Evolutionary conservation across 352 stramenopile species (phyloP).

Genomic region (Globisporangium megalacanthum): DNA sequence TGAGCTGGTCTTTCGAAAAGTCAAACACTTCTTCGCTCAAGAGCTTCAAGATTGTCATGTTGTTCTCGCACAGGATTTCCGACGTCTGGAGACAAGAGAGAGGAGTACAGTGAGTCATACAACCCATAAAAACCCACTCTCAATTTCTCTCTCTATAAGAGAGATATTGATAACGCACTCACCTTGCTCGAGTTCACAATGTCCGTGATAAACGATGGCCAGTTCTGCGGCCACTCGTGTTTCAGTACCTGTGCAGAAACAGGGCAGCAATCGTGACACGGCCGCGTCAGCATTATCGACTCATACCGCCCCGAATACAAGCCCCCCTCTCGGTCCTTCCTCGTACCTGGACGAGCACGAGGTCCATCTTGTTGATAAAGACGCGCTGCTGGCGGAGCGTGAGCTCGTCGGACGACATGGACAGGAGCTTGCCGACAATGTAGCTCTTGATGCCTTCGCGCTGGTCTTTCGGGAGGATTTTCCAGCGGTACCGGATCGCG

Average conservation of each 20-base stretch:
- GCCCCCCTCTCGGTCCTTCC: not conserved
- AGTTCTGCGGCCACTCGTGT: constrained; percentile 99
- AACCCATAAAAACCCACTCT: not conserved
- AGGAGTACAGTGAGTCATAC: not conserved
- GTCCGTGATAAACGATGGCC: constrained; percentile 98
- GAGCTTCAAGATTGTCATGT: constrained; percentile 99
- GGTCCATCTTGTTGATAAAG: constrained; percentile 95
- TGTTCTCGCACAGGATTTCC: constrained; percentile 99
- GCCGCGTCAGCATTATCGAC: constrained; percentile 22
- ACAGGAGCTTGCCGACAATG: constrained; percentile 96
- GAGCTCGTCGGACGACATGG: constrained; percentile 88
- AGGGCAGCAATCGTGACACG: too few species aligned
- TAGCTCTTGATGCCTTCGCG: constrained; percentile 98
- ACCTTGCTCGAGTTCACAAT: constrained; percentile 92
- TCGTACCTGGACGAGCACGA: constrained; percentile 89
- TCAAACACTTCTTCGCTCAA: constrained; percentile 99
- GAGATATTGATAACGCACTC: constrained; percentile 15
- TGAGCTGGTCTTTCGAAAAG: constrained; percentile 98
- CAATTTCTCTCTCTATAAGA: too few species aligned
- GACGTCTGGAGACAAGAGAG: constrained; percentile 67
- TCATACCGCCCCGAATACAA: too few species aligned
- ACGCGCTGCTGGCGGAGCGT: constrained; percentile 87
- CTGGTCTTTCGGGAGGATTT: constrained; percentile 95
- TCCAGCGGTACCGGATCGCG: constrained; percentile 96
- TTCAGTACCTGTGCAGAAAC: constrained; percentile 91